Base-by-base conservation (phyloP, 2,329 filamentous ascomycete genomes). In the Thelonectria rubi region DNA sequence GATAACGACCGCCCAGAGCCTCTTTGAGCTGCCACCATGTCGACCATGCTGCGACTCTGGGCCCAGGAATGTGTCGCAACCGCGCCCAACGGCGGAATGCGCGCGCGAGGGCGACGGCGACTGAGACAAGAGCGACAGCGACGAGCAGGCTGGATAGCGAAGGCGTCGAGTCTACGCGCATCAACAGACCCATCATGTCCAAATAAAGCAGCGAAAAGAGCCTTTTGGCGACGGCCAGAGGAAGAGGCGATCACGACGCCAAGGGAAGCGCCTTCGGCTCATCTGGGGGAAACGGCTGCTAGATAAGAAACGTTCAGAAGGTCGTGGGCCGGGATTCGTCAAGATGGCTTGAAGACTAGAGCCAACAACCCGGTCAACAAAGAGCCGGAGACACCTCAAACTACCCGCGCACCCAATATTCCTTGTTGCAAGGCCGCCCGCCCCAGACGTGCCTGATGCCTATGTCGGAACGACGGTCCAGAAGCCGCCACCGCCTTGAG, bases 41-140 rank as follows among this genome's bases (percentile, higher is more conserved):
- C 8, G 72, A 68, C 73, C 73, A 75, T 32, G 46, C 70, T 5
- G 69, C 69, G 6, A 61, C 52, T 7, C 40, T 30, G 1, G 73
- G 73, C 1, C 73, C 73, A 0, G 73, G 73, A 50, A 75, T 68
- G 53, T 75, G 69, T 14, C 72, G 66, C 37, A 75, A 55, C 4
- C 71, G 68, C 42, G 69, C 58, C 73, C 73, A 73, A n/a, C 55
- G 58, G 21, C 58, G 72, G 21, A 72, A 15, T 14, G 58, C 58
- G 3, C 48, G 43, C 6, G 45, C 14, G 3, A 46, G 1, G 14
- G 60, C 39, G 15, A 24, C 7, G 15, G 49, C 9, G 4, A 58
- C 6, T 0, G 69, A 37, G 2, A 50, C 26, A 3, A 47, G 5
- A n/a, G 55, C 32, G 3, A 20, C 43, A n/a, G 42, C 48, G 3